Conservation (phyloP, 169 alveolate genomes). For the Cryptosporidium ubiquitum region DNA sequence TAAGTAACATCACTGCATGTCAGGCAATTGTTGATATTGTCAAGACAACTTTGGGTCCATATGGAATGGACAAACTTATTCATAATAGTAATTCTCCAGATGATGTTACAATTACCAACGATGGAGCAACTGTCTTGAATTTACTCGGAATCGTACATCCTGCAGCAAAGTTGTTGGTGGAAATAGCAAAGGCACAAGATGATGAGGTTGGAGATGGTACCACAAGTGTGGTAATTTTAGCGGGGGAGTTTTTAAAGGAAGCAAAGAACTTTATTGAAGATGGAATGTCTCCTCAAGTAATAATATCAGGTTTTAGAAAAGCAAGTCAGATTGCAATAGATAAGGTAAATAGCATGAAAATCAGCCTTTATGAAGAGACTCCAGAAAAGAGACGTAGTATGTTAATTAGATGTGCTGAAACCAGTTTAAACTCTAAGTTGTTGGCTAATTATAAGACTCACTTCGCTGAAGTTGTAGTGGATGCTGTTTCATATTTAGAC, state of each 20-base stretch:
- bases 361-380: conserved; percentile 80
- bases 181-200: conserved; percentile 96
- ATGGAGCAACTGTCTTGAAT: conserved; percentile 98
- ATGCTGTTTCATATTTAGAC: conserved; percentile 94
- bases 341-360: conserved; percentile 80
- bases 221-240: conserved; percentile 93
- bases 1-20: conserved; percentile 95
- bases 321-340: conserved; percentile 89
- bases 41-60: conserved; percentile 95
- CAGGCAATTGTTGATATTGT: conserved; percentile 93
- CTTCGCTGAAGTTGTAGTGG: conserved; percentile 94
- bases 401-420: conserved; percentile 95
- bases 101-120: conserved; percentile 95
- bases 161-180: conserved; percentile 96
- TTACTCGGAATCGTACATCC: conserved; percentile 96
- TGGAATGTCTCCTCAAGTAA: conserved; percentile 95
- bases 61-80: conserved; percentile 98
- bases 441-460: conserved; percentile 93
- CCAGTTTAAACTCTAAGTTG: conserved; percentile 96
- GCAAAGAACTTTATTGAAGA: conserved; percentile 94
- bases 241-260: conserved; percentile 95
- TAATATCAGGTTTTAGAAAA: conserved; percentile 92
- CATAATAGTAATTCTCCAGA: conserved; percentile 84
- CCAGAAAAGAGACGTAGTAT: conserved; percentile 86
- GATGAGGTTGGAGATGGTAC: conserved; percentile 96